These are phyloP conservation scores for Jacaranda copaia DNA, from an alignment of 257 asterid species.

Conservation along the genomic window DNA sequence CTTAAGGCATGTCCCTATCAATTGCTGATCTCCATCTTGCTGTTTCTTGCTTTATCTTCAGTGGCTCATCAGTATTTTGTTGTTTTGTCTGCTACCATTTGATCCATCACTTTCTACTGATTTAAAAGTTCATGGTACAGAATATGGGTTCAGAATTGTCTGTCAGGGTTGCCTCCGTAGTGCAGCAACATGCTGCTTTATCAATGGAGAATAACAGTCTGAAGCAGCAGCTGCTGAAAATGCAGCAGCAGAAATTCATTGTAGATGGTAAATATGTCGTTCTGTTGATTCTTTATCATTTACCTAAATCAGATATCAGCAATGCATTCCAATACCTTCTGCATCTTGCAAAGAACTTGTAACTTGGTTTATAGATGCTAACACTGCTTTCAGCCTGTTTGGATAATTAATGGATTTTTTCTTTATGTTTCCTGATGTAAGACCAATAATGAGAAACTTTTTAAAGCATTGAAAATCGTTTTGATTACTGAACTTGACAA, in stretches of 20 bases:
- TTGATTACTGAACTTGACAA: background rate
- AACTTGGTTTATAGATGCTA: background rate
- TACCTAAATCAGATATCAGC: too few relatives aligned
- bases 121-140: conserved; percentile 46
- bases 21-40: background rate
- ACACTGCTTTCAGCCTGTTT: background rate
- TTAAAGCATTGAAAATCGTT: background rate
- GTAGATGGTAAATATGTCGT: conserved; percentile 62
- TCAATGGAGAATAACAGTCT: conserved; percentile 70
- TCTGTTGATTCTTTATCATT: background rate
- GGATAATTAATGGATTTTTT: background rate
- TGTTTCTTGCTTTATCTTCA: background rate
- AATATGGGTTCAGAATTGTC: conserved; percentile 71
- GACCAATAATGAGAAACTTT: background rate
- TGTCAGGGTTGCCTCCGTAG: conserved; percentile 57
- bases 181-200: conserved; percentile 64
- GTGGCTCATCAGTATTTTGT: background rate
- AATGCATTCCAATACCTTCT: too few relatives aligned
- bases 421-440: background rate
- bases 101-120: background rate
- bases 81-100: conserved; percentile 12
- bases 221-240: conserved; percentile 64
- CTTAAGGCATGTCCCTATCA: background rate
- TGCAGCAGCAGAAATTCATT: conserved; percentile 62
- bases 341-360: too few relatives aligned